A percentile compares a stretch with the other conserved stretches of the same genome.
Conservation (phyloP, 2,329 filamentous ascomycete genomes). For the Colletotrichum coccodes region DNA sequence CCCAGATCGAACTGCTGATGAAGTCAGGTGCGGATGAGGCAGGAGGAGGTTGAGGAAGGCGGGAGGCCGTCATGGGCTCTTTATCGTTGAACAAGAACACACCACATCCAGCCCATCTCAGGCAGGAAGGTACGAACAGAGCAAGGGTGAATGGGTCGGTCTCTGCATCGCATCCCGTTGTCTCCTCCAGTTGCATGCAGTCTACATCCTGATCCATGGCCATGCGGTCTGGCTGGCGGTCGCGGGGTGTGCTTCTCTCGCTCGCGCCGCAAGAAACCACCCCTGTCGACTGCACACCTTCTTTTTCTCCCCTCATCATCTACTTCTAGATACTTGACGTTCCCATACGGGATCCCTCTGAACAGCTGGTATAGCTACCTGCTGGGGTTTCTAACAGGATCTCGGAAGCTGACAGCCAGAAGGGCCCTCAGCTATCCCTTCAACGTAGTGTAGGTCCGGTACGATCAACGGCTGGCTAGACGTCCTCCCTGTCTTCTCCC, state of each 20-base stretch:
- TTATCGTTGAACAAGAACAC: slow-evolving; percentile 19
- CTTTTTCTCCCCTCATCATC: background rate
- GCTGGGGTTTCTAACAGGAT: background rate
- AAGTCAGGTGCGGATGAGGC: slow-evolving; percentile 26
- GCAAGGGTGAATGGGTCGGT: slow-evolving; percentile 1
- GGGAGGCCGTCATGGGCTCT: slow-evolving; percentile 31
- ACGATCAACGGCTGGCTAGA: background rate
- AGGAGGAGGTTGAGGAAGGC: slow-evolving; percentile 22
- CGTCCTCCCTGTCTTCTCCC: slow-evolving; percentile 29
- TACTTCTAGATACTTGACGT: slow-evolving; percentile 14
- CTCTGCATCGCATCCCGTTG: slow-evolving; percentile 8
- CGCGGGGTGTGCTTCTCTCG: slow-evolving; percentile 26
- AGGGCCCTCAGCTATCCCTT: slow-evolving; percentile 22
- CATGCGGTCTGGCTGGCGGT: slow-evolving; percentile 29
- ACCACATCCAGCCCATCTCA: slow-evolving; percentile 5
- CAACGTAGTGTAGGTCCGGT: background rate
- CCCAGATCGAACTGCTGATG: slow-evolving; percentile 13
- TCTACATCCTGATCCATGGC: slow-evolving; percentile 20
- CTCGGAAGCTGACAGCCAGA: slow-evolving; percentile 8
- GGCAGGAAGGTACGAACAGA: slow-evolving; percentile 4
- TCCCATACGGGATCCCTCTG: slow-evolving; percentile 1
- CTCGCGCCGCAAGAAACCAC: slow-evolving; percentile 12
- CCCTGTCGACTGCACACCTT: slow-evolving; percentile 6
- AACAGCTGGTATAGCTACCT: slow-evolving; percentile 11
- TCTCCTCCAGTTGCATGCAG: slow-evolving; percentile 14